These are phyloP conservation scores for Rubia balearica DNA, from an alignment of 305 asterid species.

Conservation along the genomic window DNA sequence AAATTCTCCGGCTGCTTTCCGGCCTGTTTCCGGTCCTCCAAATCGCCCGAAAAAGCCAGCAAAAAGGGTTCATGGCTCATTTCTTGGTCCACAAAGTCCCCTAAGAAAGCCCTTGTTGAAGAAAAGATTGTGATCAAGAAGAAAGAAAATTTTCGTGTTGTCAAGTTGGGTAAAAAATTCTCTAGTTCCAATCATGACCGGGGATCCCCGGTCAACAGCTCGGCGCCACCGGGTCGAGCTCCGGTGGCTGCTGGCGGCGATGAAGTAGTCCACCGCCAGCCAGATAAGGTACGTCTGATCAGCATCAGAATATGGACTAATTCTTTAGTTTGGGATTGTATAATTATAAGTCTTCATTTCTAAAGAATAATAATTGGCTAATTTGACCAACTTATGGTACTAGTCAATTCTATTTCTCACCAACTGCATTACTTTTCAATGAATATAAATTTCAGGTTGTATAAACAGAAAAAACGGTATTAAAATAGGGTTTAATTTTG, in stretches of 20 bases:
- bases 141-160: slow-evolving; percentile 13
- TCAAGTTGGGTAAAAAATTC: slow-evolving; percentile 8
- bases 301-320: background rate
- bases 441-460: background rate
- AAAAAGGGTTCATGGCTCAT: slow-evolving; percentile 6
- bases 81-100: slow-evolving; percentile 12
- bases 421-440: background rate
- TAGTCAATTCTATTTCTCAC: background rate
- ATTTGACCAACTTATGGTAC: background rate
- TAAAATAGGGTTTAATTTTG: background rate
- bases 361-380: background rate
- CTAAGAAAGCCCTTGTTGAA: slow-evolving; percentile 11
- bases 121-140: slow-evolving; percentile 13
- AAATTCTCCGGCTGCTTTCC: slow-evolving; percentile 15
- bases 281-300: slow-evolving; percentile 19
- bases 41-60: background rate
- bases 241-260: background rate
- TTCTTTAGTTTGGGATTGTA: background rate
- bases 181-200: background rate
- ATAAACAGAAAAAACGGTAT: no score
- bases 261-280: background rate
- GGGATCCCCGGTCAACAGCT: background rate
- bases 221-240: background rate
- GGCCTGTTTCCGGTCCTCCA: slow-evolving; percentile 26
- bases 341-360: background rate